Conservation (phyloP, 345 rosid genomes). For the Salix caprea region DNA sequence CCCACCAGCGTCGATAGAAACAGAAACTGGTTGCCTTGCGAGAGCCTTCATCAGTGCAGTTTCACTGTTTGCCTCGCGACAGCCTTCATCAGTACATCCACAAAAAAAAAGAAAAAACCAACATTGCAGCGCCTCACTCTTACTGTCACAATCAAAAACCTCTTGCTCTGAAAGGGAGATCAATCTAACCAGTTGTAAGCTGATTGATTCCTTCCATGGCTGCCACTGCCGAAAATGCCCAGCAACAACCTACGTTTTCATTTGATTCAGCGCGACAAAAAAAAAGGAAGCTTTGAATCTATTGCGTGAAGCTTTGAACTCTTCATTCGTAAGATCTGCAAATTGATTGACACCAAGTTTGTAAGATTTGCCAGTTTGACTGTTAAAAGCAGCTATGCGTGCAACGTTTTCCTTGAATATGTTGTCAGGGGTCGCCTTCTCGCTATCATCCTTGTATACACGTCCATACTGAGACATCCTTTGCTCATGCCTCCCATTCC, state of each 20-base stretch:
- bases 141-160: conserved; percentile 39
- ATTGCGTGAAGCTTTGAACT: conserved; percentile 2
- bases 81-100: too few relatives aligned
- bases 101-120: too few relatives aligned
- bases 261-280: too few relatives aligned
- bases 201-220: conserved; percentile 40
- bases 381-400: neutral
- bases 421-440: conserved; percentile 5
- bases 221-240: conserved; percentile 52
- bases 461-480: conserved; percentile 6
- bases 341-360: conserved; percentile 4
- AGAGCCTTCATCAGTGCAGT: conserved; percentile 24
- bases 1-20: conserved; percentile 29
- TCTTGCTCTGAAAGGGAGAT: conserved; percentile 38
- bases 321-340: conserved; percentile 15
- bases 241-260: conserved; percentile 34
- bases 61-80: conserved; percentile 28
- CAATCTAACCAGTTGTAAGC: conserved; percentile 26
- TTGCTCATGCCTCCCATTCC: neutral
- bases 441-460: conserved; percentile 9
- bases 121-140: conserved; percentile 17
- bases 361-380: neutral
- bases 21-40: conserved; percentile 26
- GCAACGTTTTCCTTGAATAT: conserved; percentile 7
- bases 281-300: neutral